Percentiles rank a stretch among this genome's conserved stretches.
phyloP scores from a whole-genome alignment of 2,329 filamentous ascomycete species.

The Alternaria sp. region DNA sequence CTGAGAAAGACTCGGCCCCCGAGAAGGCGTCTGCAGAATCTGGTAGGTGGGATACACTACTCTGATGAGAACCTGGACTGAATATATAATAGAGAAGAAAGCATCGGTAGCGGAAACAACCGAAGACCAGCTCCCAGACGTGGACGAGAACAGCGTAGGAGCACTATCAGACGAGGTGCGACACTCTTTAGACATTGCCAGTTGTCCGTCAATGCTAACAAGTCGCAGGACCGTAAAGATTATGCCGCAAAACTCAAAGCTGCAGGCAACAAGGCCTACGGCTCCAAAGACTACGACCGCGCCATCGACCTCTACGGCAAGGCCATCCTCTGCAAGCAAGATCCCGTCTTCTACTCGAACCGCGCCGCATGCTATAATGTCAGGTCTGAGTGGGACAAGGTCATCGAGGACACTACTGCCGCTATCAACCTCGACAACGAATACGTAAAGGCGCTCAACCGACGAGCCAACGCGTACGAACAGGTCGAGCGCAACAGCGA shows the following conservation, averaged over 20 bases:
- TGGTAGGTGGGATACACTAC: conserved; percentile 32
- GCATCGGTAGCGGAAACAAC: conserved; percentile 49
- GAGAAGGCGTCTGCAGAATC: conserved; percentile 32
- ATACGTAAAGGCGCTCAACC: conserved; percentile 97
- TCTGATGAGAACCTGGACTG: conserved; percentile 23
- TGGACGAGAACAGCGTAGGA: conserved; percentile 57
- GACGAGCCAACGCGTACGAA: conserved; percentile 95
- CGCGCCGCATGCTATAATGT: conserved; percentile 97
- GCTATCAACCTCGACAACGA: conserved; percentile 92
- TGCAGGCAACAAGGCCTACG: conserved; percentile 95
- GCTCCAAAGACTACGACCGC: conserved; percentile 88
- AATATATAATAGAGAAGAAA: conserved; percentile 48
- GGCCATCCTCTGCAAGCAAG: conserved; percentile 95
- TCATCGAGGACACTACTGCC: conserved; percentile 95
- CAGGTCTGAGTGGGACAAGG: conserved; percentile 90
- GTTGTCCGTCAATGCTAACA: conserved; percentile 33
- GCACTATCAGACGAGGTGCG: conserved; percentile 55
- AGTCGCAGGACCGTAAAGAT: conserved; percentile 77
- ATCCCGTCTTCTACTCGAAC: conserved; percentile 99
- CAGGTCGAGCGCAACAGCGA: conserved; percentile 90
- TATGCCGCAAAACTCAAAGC: conserved; percentile 93
- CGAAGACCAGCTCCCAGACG: conserved; percentile 59
- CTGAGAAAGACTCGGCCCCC: conserved; percentile 60
- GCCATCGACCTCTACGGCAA: conserved; percentile 96
- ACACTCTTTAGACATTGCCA: not conserved